Conservation (phyloP, 2,329 filamentous ascomycete genomes). For the Lasiodiplodia hormozganensis region DNA sequence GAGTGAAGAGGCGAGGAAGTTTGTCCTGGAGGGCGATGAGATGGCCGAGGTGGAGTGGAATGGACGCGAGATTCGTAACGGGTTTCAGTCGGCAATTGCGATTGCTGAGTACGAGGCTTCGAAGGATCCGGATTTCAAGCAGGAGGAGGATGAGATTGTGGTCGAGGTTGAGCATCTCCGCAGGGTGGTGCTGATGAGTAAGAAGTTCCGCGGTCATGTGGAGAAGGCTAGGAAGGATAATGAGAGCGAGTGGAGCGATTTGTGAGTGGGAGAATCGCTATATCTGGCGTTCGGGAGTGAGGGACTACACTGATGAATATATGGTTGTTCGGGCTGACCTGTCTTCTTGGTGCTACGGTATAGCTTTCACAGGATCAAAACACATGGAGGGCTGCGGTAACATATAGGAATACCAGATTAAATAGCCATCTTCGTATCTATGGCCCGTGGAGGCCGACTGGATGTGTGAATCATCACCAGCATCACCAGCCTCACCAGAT, state of each 20-base stretch:
- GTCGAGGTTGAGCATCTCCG: constrained; percentile 17
- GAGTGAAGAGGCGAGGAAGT: background rate
- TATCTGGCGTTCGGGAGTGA: background rate
- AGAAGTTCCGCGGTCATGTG: constrained; percentile 9
- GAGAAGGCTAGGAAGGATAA: constrained; percentile 21
- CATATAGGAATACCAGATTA: no score
- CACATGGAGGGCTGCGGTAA: no score
- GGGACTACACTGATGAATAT: no score
- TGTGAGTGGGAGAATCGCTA: background rate
- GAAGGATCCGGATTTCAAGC: background rate
- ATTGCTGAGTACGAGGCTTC: constrained; percentile 32
- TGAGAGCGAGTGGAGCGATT: constrained; percentile 17
- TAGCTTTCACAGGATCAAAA: no score
- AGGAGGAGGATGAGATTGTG: constrained; percentile 3
- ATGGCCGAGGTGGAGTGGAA: constrained; percentile 31
- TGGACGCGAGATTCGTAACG: constrained; percentile 34
- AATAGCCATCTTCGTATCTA: no score
- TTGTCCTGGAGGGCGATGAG: background rate
- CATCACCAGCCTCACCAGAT: no score
- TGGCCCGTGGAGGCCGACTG: no score
- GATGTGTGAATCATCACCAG: no score
- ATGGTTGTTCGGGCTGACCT: no score
- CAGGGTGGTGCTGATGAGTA: constrained; percentile 22
- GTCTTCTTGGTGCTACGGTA: no score
- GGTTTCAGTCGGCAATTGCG: constrained; percentile 35